A percentile compares a stretch with the other conserved stretches of the same genome.
Conservation (phyloP, 106 monocot genomes). For the Allium cepa region DNA sequence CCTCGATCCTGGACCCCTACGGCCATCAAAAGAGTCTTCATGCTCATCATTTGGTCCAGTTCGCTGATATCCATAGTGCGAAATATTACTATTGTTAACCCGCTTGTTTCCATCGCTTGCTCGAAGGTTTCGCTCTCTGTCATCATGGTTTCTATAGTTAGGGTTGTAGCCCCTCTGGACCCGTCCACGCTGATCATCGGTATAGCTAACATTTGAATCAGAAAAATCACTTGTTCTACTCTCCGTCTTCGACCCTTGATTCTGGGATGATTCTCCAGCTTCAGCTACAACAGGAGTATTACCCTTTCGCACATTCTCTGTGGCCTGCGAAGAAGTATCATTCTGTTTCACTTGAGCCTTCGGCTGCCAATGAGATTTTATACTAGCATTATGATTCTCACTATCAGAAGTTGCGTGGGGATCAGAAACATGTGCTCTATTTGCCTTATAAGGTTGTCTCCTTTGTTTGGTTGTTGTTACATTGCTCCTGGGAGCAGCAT, state of each 20-base stretch:
- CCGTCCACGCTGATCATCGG: background rate
- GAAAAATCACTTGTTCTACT: background rate
- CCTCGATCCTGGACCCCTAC: slow-evolving; percentile 15
- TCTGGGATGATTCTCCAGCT: background rate
- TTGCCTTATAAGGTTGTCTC: slow-evolving; percentile 6
- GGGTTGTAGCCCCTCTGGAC: slow-evolving; percentile 16
- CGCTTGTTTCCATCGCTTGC: slow-evolving; percentile 16
- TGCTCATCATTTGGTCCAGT: slow-evolving; percentile 17
- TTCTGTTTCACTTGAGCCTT: background rate
- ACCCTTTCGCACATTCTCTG: background rate
- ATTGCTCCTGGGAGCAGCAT: background rate
- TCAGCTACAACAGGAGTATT: background rate
- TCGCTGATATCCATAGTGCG: slow-evolving; percentile 34
- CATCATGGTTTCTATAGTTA: slow-evolving; percentile 10
- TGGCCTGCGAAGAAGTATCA: background rate
- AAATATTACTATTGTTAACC: slow-evolving; percentile 4
- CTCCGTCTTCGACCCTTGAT: background rate
- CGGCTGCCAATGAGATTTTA: slow-evolving; percentile 10
- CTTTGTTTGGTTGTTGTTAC: slow-evolving; percentile 6
- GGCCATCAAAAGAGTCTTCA: slow-evolving; percentile 2
- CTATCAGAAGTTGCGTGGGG: slow-evolving; percentile 4
- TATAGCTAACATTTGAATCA: background rate
- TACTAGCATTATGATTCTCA: background rate
- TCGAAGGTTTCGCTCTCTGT: slow-evolving; percentile 5
- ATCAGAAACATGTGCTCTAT: background rate